Evolutionary conservation across 768 basidiomycete genomes (phyloP).

Genomic region (Polyporus arcularius): DNA sequence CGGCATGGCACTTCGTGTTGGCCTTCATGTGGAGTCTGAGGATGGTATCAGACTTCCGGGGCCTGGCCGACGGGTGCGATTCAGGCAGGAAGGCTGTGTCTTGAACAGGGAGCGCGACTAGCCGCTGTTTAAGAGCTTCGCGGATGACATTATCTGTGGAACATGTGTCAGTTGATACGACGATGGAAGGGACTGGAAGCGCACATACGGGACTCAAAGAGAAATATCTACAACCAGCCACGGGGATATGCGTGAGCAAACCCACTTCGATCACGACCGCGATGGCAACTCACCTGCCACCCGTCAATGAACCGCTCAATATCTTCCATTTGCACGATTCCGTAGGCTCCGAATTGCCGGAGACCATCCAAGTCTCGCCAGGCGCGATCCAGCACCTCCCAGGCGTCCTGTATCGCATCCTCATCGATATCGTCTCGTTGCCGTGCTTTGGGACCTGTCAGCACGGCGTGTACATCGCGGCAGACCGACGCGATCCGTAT

Average conservation of each 20-base stretch:
- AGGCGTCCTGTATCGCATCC: slow-evolving; percentile 71
- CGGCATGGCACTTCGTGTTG: slow-evolving; percentile 42
- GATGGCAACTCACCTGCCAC: slow-evolving; percentile 72
- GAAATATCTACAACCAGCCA: slow-evolving; percentile 60
- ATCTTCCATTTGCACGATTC: slow-evolving; percentile 49
- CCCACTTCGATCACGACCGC: not conserved
- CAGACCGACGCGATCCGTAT: slow-evolving; percentile 77
- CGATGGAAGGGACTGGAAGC: not conserved
- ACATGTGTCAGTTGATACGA: slow-evolving; percentile 10
- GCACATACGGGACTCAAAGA: slow-evolving; percentile 84
- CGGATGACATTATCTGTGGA: slow-evolving; percentile 79
- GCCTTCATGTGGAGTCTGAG: slow-evolving; percentile 45
- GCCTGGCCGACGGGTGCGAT: slow-evolving; percentile 21
- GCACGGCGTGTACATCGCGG: slow-evolving; percentile 70
- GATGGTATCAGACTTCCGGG: slow-evolving; percentile 31
- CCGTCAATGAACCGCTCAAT: slow-evolving; percentile 72
- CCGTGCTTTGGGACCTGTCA: slow-evolving; percentile 81
- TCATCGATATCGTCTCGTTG: slow-evolving; percentile 59
- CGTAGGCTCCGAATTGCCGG: slow-evolving; percentile 42
- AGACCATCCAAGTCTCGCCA: slow-evolving; percentile 84
- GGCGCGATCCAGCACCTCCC: slow-evolving; percentile 77
- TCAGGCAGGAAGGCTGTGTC: slow-evolving; percentile 19
- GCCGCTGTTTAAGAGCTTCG: slow-evolving; percentile 72
- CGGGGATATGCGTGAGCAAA: not conserved
- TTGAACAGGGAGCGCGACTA: slow-evolving; percentile 31